Base-by-base conservation (phyloP, 2,329 filamentous ascomycete genomes). In the Calonectria hongkongensis region DNA sequence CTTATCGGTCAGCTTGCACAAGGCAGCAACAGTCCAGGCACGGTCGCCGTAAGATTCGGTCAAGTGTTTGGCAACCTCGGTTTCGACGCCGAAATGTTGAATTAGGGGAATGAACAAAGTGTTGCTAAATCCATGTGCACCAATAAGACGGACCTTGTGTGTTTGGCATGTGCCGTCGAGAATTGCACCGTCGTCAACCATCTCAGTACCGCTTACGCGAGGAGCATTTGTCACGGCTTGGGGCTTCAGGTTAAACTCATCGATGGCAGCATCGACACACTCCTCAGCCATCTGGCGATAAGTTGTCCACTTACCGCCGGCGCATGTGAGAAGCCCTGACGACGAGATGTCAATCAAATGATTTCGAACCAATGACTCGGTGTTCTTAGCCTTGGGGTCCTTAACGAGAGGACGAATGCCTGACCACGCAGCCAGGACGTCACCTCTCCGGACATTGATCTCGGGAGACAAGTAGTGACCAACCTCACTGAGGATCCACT, bases 231-330 rank as follows among this genome's bases (percentile, higher is more conserved):
- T 78, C 41, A 93, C 84, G 18, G 91, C 86, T 60, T 86, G 86
- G 3, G 93, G 85, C 66, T 88, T 83, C 43, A 97, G 89, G 10
- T 87, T 85, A 84, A 95, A 96, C 72, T 90, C 87, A 66, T 89
- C 87, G 82, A 97, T 89, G 12, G 95, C 94, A 80, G 94, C 92
- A 80, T 97, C 94, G 51, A 98, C 94, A 54, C 94, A 94, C 82
- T 97, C 94, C 84, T 98, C 94, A 27, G 95, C 94, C 95, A 98
- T 97, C 84, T 97, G 94, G 70, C 95, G 93, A 85, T 97, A 97
- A 1, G 95, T 97, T 3, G 95, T 97, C 95, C 95, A 97, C 85
- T 98, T 97, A 60, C 95, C 95, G 78, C 95, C 95, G 33, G 94
- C 94, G 81, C 94, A 96, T 41, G 95, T 98, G 76, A 98, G 86